phyloP scores from a whole-genome alignment of 1,139 yeast species.

The Kodamaea arcana region DNA sequence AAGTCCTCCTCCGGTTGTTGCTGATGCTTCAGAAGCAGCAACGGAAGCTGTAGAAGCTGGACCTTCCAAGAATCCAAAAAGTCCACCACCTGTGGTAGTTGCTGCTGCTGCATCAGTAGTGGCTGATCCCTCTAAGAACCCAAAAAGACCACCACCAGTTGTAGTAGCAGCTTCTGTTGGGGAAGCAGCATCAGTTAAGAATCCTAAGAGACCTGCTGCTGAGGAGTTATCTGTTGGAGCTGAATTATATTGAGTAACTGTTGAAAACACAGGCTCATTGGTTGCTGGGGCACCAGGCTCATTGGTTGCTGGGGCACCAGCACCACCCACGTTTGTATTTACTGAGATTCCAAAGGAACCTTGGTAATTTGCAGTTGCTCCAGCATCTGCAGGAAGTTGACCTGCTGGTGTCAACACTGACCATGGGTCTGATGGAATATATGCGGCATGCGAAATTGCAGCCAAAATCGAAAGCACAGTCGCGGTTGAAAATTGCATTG shows the following conservation, averaged over 20 bases:
- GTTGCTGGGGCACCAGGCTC: slow-evolving; percentile 1
- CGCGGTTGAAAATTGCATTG: slow-evolving; percentile 8
- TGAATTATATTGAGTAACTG: slow-evolving; percentile 6
- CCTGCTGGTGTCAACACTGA: slow-evolving; percentile 27
- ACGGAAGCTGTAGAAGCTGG: slow-evolving; percentile 2
- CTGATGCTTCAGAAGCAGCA: not conserved
- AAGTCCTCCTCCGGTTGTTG: not conserved
- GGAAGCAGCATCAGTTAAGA: slow-evolving; percentile 6
- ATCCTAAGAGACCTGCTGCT: no score
- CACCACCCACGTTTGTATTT: slow-evolving; percentile 15
- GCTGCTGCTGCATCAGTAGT: slow-evolving; percentile 7
- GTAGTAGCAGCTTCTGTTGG: slow-evolving; percentile 7
- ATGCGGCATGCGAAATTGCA: slow-evolving; percentile 15
- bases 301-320: slow-evolving; percentile 14
- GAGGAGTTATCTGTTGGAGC: slow-evolving; percentile 4
- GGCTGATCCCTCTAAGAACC: not conserved
- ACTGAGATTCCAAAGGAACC: slow-evolving; percentile 29
- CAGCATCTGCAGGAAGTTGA: slow-evolving; percentile 13
- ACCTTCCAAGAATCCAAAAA: slow-evolving; percentile 5
- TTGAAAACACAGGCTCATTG: not conserved
- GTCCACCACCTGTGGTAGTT: slow-evolving; percentile 16
- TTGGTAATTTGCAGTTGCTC: slow-evolving; percentile 20
- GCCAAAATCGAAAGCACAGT: slow-evolving; percentile 12
- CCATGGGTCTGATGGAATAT: slow-evolving; percentile 23
- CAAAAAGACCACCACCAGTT: slow-evolving; percentile 2